Percentiles rank a stretch among this genome's conserved stretches.
Conservation (phyloP, 2,329 filamentous ascomycete species). For the Ceratocystiopsis brevicomis region DNA sequence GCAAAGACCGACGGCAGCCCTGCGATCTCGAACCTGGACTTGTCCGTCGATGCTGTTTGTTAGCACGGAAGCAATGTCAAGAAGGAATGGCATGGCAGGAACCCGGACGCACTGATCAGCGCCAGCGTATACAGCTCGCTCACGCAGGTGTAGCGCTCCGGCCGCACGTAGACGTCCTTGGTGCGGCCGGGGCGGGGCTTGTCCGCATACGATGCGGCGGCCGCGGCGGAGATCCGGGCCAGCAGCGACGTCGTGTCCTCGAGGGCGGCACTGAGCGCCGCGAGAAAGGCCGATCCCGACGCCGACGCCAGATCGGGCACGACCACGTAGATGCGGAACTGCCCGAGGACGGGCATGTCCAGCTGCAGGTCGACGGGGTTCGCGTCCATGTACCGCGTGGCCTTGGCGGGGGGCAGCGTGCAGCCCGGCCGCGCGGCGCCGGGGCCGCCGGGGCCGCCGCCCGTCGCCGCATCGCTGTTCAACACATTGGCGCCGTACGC, state of each 20-base stretch:
- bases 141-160: slow-evolving; percentile 47
- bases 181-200: slow-evolving; percentile 36
- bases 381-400: slow-evolving; percentile 56
- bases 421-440: slow-evolving; percentile 27
- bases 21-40: slow-evolving; percentile 42
- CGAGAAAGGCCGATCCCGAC: slow-evolving; percentile 35
- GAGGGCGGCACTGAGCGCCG: slow-evolving; percentile 35
- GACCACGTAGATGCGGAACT: slow-evolving; percentile 59
- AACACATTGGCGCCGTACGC: slow-evolving; percentile 32
- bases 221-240: slow-evolving; percentile 36
- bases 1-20: slow-evolving; percentile 42
- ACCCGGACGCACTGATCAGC: slow-evolving; percentile 36
- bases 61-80: slow-evolving; percentile 12
- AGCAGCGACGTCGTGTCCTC: slow-evolving; percentile 32
- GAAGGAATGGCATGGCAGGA: no score
- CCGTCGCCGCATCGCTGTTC: no score
- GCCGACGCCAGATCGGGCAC: slow-evolving; percentile 35
- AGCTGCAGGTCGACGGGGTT: slow-evolving; percentile 62
- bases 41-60: slow-evolving; percentile 34
- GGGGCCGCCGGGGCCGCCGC: slow-evolving; percentile 13
- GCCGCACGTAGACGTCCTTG: slow-evolving; percentile 47
- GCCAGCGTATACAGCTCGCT: slow-evolving; percentile 52
- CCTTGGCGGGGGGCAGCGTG: slow-evolving; percentile 45
- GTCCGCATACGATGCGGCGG: slow-evolving; percentile 39
- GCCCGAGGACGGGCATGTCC: slow-evolving; percentile 59